Evolutionary conservation across 2,329 filamentous ascomycete species (phyloP).

Genomic region (Massarina eburnea): DNA sequence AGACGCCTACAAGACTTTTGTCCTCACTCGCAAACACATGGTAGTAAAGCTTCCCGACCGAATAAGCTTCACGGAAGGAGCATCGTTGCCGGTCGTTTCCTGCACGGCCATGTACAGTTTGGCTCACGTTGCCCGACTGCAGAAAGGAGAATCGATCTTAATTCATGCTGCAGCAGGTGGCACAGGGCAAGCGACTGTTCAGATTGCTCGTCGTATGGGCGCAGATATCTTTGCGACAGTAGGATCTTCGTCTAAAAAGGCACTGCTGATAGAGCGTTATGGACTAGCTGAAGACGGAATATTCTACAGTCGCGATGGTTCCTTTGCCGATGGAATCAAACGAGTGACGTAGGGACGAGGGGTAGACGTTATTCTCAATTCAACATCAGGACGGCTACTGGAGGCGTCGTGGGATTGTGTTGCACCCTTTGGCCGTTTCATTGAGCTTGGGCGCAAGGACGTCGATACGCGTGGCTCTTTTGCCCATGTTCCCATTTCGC

Average conservation of each 20-base stretch:
- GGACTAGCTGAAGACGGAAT: slow-evolving; percentile 25
- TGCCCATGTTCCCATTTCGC: slow-evolving; percentile 13
- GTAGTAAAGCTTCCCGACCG: too few species aligned
- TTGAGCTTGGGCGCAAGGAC: slow-evolving; percentile 16
- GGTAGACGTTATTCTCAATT: slow-evolving; percentile 37
- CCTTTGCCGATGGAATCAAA: slow-evolving; percentile 23
- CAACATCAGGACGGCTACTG: slow-evolving; percentile 16
- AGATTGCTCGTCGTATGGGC: slow-evolving; percentile 13
- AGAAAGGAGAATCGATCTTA: slow-evolving; percentile 26
- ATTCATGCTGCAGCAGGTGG: slow-evolving; percentile 26
- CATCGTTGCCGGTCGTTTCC: too few species aligned
- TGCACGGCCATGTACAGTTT: slow-evolving; percentile 21
- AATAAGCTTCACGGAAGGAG: too few species aligned
- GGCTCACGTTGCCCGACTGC: slow-evolving; percentile 20
- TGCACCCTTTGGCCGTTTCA: slow-evolving; percentile 26
- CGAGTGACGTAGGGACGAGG: slow-evolving; percentile 24
- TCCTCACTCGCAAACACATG: too few species aligned
- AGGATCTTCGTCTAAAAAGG: slow-evolving; percentile 12
- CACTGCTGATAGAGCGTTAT: slow-evolving; percentile 9
- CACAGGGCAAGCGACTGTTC: slow-evolving; percentile 18
- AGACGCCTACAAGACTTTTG: too few species aligned
- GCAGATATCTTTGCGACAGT: slow-evolving; percentile 23
- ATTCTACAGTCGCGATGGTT: slow-evolving; percentile 23
- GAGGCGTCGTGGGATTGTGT: slow-evolving; percentile 47
- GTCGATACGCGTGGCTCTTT: slow-evolving; percentile 5